Evolutionary conservation across 345 rosid species (phyloP).

Genomic region (Aquilaria sinensis): DNA sequence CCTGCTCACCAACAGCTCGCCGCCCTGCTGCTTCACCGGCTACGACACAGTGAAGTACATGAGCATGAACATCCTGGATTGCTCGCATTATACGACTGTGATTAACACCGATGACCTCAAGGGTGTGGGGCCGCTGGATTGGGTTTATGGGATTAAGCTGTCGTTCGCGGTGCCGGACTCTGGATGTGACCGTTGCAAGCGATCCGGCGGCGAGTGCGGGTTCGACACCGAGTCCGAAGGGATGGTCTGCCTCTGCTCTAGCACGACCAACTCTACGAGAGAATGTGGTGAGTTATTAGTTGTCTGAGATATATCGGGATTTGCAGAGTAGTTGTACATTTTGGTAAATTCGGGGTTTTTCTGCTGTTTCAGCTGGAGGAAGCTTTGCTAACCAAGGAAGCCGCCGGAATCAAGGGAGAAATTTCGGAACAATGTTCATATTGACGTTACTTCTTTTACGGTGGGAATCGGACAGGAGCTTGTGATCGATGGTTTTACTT

Average conservation of each 20-base stretch:
- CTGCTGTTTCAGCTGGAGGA: constrained; percentile 16
- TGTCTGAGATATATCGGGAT: too few species aligned
- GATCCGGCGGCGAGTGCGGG: constrained; percentile 82
- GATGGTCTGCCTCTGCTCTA: constrained; percentile 65
- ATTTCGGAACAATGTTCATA: too few species aligned
- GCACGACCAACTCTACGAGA: constrained; percentile 47
- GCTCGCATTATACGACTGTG: constrained; percentile 70
- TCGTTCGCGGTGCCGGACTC: constrained; percentile 58
- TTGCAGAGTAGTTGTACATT: background rate
- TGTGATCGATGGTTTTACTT: too few species aligned
- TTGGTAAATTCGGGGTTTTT: background rate
- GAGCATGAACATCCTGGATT: constrained; percentile 89
- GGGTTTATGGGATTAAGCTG: constrained; percentile 82
- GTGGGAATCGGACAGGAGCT: too few species aligned
- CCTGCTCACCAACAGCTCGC: constrained; percentile 35
- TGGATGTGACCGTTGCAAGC: constrained; percentile 62
- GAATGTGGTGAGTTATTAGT: constrained; percentile 52
- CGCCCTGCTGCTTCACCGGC: constrained; percentile 85
- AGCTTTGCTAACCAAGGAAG: constrained; percentile 5
- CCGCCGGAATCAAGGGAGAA: background rate
- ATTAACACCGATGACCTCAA: constrained; percentile 42
- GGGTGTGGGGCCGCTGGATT: constrained; percentile 60
- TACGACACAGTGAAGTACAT: constrained; percentile 74
- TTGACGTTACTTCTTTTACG: too few species aligned
- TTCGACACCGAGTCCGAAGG: constrained; percentile 68